Conservation (phyloP, 768 basidiomycete genomes). For the Auricularia sp. region DNA sequence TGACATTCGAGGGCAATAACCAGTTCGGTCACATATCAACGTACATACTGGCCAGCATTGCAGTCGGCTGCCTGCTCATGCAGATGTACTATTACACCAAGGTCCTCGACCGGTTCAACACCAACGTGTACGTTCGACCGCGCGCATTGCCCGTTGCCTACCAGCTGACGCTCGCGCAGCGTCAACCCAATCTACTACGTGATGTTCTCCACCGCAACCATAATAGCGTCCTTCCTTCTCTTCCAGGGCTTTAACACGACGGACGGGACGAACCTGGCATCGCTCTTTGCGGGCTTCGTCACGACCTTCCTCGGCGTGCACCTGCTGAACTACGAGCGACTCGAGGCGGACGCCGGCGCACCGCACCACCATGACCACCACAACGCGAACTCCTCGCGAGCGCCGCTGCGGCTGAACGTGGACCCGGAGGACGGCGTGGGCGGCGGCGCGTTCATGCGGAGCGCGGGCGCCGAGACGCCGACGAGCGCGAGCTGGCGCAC, state of each 20-base stretch:
- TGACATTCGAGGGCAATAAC: slow-evolving; percentile 32
- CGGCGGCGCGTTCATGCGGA: neutral
- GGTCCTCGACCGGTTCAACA: slow-evolving; percentile 33
- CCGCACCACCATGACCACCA: neutral
- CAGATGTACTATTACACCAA: slow-evolving; percentile 36
- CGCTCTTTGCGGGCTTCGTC: slow-evolving; percentile 34
- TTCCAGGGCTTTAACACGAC: slow-evolving; percentile 39
- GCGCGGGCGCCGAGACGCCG: neutral
- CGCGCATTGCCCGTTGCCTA: neutral
- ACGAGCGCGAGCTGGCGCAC: slow-evolving; percentile 2
- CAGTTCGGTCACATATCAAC: slow-evolving; percentile 37
- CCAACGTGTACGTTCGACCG: slow-evolving; percentile 27
- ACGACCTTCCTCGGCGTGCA: slow-evolving; percentile 38
- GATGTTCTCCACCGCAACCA: slow-evolving; percentile 34
- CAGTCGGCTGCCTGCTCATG: slow-evolving; percentile 32
- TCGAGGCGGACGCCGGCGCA: neutral
- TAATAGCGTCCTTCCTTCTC: slow-evolving; percentile 35
- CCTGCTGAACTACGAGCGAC: slow-evolving; percentile 16
- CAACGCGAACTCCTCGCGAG: neutral
- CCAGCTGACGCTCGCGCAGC: slow-evolving; percentile 14
- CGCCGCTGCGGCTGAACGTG: neutral
- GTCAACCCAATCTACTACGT: slow-evolving; percentile 41
- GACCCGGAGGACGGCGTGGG: neutral
- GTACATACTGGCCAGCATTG: slow-evolving; percentile 33
- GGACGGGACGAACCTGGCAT: slow-evolving; percentile 29